phyloP scores from a whole-genome alignment of 2,329 filamentous ascomycete genomes.

The Fusarium albidum region DNA sequence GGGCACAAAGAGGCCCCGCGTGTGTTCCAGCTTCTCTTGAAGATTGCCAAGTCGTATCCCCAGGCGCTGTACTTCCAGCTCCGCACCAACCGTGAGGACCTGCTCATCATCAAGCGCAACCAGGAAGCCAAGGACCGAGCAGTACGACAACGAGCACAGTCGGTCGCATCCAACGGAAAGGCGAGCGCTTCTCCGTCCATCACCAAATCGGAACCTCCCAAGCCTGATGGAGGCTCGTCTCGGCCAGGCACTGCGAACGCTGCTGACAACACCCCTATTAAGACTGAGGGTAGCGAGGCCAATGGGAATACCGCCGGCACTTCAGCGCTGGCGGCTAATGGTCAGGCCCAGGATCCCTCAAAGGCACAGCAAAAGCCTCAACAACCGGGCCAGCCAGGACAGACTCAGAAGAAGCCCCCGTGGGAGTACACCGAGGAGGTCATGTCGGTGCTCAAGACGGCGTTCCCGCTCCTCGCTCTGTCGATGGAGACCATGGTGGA shows the following conservation, averaged over 20 bases:
- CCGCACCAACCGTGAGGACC: slow-evolving; percentile 91
- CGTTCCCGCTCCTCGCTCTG: slow-evolving; percentile 91
- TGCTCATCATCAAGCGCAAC: slow-evolving; percentile 88
- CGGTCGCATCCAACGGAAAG: slow-evolving; percentile 54
- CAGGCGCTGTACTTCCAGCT: slow-evolving; percentile 97
- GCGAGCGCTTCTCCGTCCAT: slow-evolving; percentile 56
- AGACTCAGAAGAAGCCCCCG: slow-evolving; percentile 74
- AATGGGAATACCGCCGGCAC: slow-evolving; percentile 39
- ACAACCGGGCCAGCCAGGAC: slow-evolving; percentile 31
- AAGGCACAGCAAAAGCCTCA: slow-evolving; percentile 34
- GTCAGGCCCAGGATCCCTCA: slow-evolving; percentile 35
- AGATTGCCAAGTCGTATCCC: slow-evolving; percentile 95
- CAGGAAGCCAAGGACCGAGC: slow-evolving; percentile 78
- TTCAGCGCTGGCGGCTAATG: slow-evolving; percentile 39
- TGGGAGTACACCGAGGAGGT: slow-evolving; percentile 98
- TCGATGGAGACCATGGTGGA: slow-evolving; percentile 99
- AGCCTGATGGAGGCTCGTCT: slow-evolving; percentile 50
- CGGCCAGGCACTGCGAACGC: slow-evolving; percentile 62
- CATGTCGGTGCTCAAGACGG: slow-evolving; percentile 93
- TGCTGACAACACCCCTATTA: slow-evolving; percentile 51
- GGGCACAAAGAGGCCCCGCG: slow-evolving; percentile 90
- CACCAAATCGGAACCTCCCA: slow-evolving; percentile 61
- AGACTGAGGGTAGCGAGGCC: slow-evolving; percentile 54
- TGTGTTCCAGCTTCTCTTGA: slow-evolving; percentile 84
- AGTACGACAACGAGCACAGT: slow-evolving; percentile 58